Conservation (phyloP, 495 filamentous ascomycete genomes). For the Penicillium pancosmium region DNA sequence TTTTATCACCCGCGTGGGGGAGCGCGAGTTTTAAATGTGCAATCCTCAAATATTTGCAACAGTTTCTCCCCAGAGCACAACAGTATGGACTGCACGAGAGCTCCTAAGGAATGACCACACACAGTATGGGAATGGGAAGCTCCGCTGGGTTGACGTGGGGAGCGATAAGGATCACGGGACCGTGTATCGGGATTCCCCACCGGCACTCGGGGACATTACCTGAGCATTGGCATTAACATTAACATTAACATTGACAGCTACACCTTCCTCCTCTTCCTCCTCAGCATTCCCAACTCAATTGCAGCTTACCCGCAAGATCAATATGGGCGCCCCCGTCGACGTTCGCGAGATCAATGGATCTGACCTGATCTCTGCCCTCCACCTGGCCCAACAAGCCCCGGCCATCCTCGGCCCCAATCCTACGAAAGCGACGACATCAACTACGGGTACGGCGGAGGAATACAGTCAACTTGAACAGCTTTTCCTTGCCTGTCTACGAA, state of each 20-base stretch:
- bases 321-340: slow-evolving; percentile 24
- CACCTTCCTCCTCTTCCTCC: too few species aligned
- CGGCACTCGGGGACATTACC: too few species aligned
- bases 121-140: not conserved
- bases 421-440: slow-evolving; percentile 43
- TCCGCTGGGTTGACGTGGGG: slow-evolving; percentile 5
- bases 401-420: slow-evolving; percentile 59
- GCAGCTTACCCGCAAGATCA: not conserved
- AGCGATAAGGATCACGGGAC: slow-evolving; percentile 34
- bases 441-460: slow-evolving; percentile 67
- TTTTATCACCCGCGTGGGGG: too few species aligned
- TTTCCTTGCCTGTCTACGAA: slow-evolving; percentile 79
- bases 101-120: not conserved
- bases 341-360: slow-evolving; percentile 31
- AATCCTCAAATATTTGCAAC: too few species aligned
- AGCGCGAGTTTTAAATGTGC: too few species aligned
- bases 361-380: slow-evolving; percentile 57
- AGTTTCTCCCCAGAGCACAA: too few species aligned
- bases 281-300: too few species aligned
- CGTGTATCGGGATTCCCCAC: slow-evolving; percentile 4
- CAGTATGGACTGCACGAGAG: too few species aligned
- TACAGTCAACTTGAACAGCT: slow-evolving; percentile 88
- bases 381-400: slow-evolving; percentile 78
- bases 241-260: too few species aligned
- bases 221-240: too few species aligned